These are phyloP conservation scores for Tricholomella constricta DNA, from an alignment of 768 basidiomycete species.

Conservation along the genomic window DNA sequence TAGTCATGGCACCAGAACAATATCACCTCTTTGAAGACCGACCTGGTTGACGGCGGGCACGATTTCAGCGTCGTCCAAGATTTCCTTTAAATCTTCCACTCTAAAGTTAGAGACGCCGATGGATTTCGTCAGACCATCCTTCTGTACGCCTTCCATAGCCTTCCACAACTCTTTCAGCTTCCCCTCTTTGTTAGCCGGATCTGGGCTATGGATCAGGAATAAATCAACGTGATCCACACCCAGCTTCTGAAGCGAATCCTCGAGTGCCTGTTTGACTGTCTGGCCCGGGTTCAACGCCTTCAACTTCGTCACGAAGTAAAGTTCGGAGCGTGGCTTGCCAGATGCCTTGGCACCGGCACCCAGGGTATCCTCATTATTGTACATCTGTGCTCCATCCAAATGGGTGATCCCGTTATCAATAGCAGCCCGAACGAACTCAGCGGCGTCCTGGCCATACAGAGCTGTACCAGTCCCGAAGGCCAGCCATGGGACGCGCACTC, in stretches of 20 bases:
- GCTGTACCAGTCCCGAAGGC: slow-evolving; percentile 68
- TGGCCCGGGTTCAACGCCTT: slow-evolving; percentile 40
- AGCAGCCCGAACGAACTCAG: slow-evolving; percentile 42
- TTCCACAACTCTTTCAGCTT: slow-evolving; percentile 57
- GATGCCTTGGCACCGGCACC: slow-evolving; percentile 53
- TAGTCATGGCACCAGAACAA: background rate
- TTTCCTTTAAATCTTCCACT: slow-evolving; percentile 51
- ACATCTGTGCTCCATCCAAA: slow-evolving; percentile 65
- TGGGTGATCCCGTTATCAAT: slow-evolving; percentile 61
- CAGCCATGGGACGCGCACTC: slow-evolving; percentile 52
- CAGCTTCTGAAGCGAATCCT: slow-evolving; percentile 56
- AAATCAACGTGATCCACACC: slow-evolving; percentile 58
- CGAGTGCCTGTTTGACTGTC: slow-evolving; percentile 50
- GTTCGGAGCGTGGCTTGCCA: slow-evolving; percentile 50
- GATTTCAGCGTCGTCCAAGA: slow-evolving; percentile 52
- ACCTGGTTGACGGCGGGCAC: slow-evolving; percentile 75
- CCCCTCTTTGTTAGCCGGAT: slow-evolving; percentile 35
- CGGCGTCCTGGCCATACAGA: slow-evolving; percentile 45
- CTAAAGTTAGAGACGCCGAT: slow-evolving; percentile 75
- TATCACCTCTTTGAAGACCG: slow-evolving; percentile 3
- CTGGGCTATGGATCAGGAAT: slow-evolving; percentile 60
- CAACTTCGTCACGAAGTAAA: slow-evolving; percentile 69
- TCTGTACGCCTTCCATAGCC: slow-evolving; percentile 58
- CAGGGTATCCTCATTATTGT: slow-evolving; percentile 55
- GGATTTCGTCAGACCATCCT: slow-evolving; percentile 48